Evolutionary conservation across 1,284 basidiomycete species (phyloP).

Genomic region (Kalmanozyma brasiliensis): DNA sequence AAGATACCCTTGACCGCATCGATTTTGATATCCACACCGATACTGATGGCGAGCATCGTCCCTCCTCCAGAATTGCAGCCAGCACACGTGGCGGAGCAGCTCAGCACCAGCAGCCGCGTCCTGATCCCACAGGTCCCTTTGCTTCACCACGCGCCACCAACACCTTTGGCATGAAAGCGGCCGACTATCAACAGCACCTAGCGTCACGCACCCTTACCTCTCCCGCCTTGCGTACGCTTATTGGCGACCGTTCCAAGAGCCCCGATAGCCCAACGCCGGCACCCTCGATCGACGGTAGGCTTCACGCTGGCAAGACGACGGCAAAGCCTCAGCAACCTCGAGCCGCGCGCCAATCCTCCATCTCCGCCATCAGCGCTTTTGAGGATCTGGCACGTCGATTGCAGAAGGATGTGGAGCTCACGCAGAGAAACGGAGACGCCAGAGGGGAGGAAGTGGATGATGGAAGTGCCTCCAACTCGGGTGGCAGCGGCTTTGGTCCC

Average conservation of each 20-base stretch:
- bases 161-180: conserved; percentile 42
- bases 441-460: conserved; percentile 34
- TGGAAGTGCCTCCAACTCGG: conserved; percentile 44
- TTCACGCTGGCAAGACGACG: conserved; percentile 20
- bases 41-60: conserved; percentile 32
- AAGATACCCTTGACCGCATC: conserved; percentile 44
- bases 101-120: conserved; percentile 14
- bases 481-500: conserved; percentile 45
- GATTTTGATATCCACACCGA: conserved; percentile 44
- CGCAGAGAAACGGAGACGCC: conserved; percentile 9
- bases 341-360: conserved; percentile 9
- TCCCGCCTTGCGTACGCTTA: conserved; percentile 41
- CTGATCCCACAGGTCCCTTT: conserved; percentile 33
- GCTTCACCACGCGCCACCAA: conserved; percentile 36
- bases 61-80: conserved; percentile 9
- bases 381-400: conserved; percentile 42
- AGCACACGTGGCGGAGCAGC: conserved; percentile 1
- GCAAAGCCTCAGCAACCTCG: conserved; percentile 19
- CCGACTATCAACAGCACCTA: conserved; percentile 47
- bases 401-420: conserved; percentile 44
- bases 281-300: conserved; percentile 39
- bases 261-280: conserved; percentile 48
- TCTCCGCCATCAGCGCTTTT: conserved; percentile 36
- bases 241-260: conserved; percentile 46
- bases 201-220: conserved; percentile 45